Conservation (phyloP, 2,329 filamentous ascomycete genomes). For the Penicillium sp. region DNA sequence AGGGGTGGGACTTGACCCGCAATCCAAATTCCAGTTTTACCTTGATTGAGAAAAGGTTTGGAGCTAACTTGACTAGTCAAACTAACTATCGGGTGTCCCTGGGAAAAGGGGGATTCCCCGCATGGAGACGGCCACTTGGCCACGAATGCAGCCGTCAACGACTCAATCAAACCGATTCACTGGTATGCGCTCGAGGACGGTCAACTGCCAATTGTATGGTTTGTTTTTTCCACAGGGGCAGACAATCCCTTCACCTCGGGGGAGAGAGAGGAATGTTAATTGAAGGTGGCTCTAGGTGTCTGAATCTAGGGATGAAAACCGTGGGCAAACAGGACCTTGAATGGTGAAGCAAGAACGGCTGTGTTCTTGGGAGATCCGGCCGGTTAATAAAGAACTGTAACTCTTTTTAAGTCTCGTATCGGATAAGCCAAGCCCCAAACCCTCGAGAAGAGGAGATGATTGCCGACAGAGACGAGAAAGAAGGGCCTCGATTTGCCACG, state of each 20-base stretch:
- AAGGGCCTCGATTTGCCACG: not conserved
- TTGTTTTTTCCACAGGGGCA: conserved; percentile 5
- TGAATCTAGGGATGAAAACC: conserved; percentile 28
- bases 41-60: not conserved
- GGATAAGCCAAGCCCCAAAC: not conserved
- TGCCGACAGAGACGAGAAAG: not conserved
- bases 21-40: not conserved
- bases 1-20: not conserved
- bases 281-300: conserved; percentile 10
- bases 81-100: not conserved
- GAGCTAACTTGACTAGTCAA: not conserved
- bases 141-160: conserved; percentile 13
- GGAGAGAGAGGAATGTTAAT: conserved; percentile 19
- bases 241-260: conserved; percentile 10
- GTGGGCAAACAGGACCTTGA: conserved; percentile 11
- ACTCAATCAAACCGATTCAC: conserved; percentile 8
- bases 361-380: not conserved
- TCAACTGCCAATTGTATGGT: conserved; percentile 16
- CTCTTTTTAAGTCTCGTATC: not conserved
- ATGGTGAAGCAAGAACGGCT: not conserved
- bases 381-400: not conserved
- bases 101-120: not conserved
- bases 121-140: not conserved
- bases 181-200: conserved; percentile 10
- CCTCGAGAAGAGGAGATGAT: not conserved